Evolutionary conservation across 2,329 filamentous ascomycete species (phyloP).

Genomic region (Colletotrichum godetiae): DNA sequence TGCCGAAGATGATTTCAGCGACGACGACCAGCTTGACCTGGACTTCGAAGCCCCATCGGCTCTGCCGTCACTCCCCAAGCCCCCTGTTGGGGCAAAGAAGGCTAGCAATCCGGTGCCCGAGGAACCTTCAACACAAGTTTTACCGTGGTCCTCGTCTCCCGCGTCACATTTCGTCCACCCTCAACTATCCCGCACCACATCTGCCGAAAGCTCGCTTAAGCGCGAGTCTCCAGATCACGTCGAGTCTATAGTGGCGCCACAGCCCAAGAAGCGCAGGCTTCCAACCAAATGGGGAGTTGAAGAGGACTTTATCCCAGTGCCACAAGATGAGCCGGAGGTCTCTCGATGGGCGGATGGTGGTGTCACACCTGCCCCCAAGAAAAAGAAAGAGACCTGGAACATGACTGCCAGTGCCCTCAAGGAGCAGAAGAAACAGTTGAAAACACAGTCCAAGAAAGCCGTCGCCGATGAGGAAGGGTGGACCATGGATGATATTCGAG

Average conservation of each 20-base stretch:
- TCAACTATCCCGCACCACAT: constrained; percentile 36
- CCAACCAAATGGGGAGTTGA: constrained; percentile 58
- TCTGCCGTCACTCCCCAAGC: constrained; percentile 48
- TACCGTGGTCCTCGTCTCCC: constrained; percentile 81
- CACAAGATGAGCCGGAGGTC: constrained; percentile 43
- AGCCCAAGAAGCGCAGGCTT: constrained; percentile 72
- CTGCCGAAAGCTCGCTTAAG: constrained; percentile 49
- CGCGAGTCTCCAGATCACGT: constrained; percentile 51
- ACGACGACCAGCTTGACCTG: constrained; percentile 81
- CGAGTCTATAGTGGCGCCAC: constrained; percentile 44
- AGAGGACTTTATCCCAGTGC: constrained; percentile 38
- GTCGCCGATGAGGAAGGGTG: constrained; percentile 51
- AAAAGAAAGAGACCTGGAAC: constrained; percentile 70
- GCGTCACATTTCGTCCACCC: constrained; percentile 58
- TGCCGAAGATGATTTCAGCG: constrained; percentile 86
- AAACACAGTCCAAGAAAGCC: constrained; percentile 66
- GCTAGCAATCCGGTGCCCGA: constrained; percentile 22
- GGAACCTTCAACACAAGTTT: constrained; percentile 38
- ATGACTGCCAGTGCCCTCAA: constrained; percentile 80
- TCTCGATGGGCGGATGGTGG: constrained; percentile 19
- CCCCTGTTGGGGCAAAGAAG: constrained; percentile 43
- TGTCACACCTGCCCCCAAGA: constrained; percentile 46
- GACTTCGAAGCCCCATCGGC: constrained; percentile 72
- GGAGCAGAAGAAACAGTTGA: constrained; percentile 81
- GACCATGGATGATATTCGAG: constrained; percentile 56